A percentile compares a stretch with the other conserved stretches of the same genome.
Evolutionary conservation across 257 asterid genomes (phyloP).

Genomic region (Penstemon barbatus): DNA sequence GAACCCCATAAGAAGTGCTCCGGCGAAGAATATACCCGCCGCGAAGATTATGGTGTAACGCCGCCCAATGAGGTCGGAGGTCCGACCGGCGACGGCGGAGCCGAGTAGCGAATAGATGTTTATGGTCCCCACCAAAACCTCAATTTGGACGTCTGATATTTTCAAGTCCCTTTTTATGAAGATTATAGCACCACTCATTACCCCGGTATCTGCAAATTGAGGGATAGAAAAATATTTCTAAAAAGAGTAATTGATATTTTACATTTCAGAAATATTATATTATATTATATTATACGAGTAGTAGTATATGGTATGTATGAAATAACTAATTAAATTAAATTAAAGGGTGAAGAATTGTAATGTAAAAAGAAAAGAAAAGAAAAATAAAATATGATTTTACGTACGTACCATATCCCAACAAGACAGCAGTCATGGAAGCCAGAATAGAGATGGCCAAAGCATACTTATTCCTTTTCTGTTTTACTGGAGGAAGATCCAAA

Average conservation of each 20-base stretch:
- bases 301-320: too few relatives aligned
- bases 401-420: constrained; percentile 47
- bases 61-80: constrained; percentile 15
- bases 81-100: constrained; percentile 10
- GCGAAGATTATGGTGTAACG: constrained; percentile 6
- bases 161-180: constrained; percentile 1
- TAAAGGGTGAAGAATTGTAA: too few relatives aligned
- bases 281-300: too few relatives aligned
- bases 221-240: too few relatives aligned
- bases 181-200: neutral
- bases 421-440: constrained; percentile 52
- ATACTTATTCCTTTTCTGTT: constrained; percentile 40
- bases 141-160: constrained; percentile 1
- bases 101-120: neutral
- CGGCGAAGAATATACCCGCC: neutral
- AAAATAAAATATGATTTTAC: neutral
- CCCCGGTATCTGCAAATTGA: too few relatives aligned
- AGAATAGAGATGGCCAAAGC: constrained; percentile 46
- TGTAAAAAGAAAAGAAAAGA: neutral
- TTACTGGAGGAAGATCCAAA: too few relatives aligned
- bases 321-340: too few relatives aligned
- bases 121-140: neutral
- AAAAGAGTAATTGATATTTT: too few relatives aligned
- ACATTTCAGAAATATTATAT: too few relatives aligned
- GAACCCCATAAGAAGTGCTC: constrained; percentile 18